Conservation (phyloP, 108 stramenopile species). For the Halocafeteria seosinensis region DNA sequence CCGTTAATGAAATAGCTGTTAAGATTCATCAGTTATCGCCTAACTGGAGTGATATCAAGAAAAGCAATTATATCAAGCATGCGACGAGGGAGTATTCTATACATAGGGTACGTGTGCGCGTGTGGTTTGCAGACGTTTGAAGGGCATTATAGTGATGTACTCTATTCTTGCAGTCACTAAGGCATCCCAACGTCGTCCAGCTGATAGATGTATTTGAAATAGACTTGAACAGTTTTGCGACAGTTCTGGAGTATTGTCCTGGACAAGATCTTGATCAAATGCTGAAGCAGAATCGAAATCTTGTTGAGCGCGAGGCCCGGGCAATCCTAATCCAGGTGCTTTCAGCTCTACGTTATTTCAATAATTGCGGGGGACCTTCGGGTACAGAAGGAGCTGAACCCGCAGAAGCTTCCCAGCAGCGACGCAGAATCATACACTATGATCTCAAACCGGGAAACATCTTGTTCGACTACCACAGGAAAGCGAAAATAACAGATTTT, state of each 20-base stretch:
- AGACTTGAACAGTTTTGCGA: slow-evolving; percentile 80
- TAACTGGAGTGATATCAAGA: slow-evolving; percentile 77
- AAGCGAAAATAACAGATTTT: slow-evolving; percentile 97
- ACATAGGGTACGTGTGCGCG: too few species aligned
- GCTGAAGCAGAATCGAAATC: slow-evolving; percentile 52
- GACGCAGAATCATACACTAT: slow-evolving; percentile 77
- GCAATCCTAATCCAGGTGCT: slow-evolving; percentile 78
- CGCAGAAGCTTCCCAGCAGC: background rate
- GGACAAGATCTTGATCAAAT: slow-evolving; percentile 75
- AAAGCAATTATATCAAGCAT: slow-evolving; percentile 86
- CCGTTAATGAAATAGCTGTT: slow-evolving; percentile 69
- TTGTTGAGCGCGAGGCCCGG: slow-evolving; percentile 75
- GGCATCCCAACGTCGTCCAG: slow-evolving; percentile 86
- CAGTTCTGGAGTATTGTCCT: slow-evolving; percentile 81
- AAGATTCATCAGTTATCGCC: slow-evolving; percentile 92
- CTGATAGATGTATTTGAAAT: slow-evolving; percentile 95
- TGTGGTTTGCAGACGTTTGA: too few species aligned
- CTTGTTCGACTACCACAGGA: slow-evolving; percentile 73
- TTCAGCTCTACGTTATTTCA: slow-evolving; percentile 76
- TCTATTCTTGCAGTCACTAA: too few species aligned
- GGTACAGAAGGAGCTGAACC: background rate
- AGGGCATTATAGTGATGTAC: too few species aligned
- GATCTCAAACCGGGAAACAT: slow-evolving; percentile 91
- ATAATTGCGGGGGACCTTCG: slow-evolving; percentile 9
- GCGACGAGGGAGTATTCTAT: slow-evolving; percentile 91